Evolutionary conservation across 108 stramenopile genomes (phyloP).

Genomic region (Thalassiosira profunda): DNA sequence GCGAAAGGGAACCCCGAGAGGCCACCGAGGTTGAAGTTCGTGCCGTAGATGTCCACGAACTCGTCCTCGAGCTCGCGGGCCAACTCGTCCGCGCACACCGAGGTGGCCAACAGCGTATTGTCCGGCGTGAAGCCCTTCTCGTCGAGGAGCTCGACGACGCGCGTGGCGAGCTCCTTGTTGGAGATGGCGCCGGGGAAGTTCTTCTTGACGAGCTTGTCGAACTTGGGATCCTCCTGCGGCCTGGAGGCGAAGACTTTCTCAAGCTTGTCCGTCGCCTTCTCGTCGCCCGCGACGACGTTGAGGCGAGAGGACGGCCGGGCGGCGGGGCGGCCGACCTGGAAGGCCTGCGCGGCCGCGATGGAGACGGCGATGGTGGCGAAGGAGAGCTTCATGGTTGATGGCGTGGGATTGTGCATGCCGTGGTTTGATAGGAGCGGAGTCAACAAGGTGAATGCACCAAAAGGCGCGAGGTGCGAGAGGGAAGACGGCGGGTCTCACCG

Average conservation of each 20-base stretch:
- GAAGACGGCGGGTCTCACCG: too few species aligned
- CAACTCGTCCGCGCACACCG: conserved; percentile 70
- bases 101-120: conserved; percentile 15
- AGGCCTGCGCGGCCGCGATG: too few species aligned
- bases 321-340: neutral
- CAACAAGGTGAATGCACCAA: neutral
- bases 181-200: conserved; percentile 18
- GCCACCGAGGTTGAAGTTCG: conserved; percentile 57
- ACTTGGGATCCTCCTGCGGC: neutral
- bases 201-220: conserved; percentile 15
- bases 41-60: conserved; percentile 34
- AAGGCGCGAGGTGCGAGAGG: too few species aligned
- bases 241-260: neutral
- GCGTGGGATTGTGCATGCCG: too few species aligned
- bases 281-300: too few species aligned
- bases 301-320: too few species aligned
- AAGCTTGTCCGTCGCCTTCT: too few species aligned
- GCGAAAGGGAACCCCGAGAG: conserved; percentile 70
- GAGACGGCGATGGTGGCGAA: too few species aligned
- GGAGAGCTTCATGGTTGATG: too few species aligned
- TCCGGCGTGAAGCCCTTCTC: conserved; percentile 12
- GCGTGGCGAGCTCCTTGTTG: conserved; percentile 11
- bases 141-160: conserved; percentile 1
- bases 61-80: conserved; percentile 62
- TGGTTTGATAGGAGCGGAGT: too few species aligned